These are phyloP conservation scores for Xylaria acuta DNA, from an alignment of 495 filamentous ascomycete species.

Conservation along the genomic window DNA sequence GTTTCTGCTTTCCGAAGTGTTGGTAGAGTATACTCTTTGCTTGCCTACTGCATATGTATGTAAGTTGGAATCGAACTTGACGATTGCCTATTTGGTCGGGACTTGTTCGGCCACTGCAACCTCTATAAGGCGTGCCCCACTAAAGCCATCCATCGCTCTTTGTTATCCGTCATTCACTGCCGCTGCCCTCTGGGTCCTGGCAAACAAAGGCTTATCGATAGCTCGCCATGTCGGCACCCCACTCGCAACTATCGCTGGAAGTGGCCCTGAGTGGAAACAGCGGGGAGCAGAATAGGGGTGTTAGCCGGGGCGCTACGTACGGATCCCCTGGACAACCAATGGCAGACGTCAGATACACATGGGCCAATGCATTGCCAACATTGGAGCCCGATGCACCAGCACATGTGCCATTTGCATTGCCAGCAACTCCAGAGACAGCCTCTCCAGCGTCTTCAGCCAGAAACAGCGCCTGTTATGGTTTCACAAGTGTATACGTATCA, in stretches of 20 bases:
- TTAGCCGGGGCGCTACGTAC: neutral
- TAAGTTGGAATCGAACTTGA: neutral
- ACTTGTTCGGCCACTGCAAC: slow-evolving; percentile 9
- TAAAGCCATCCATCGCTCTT: neutral
- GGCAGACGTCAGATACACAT: slow-evolving; percentile 33
- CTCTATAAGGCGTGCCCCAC: slow-evolving; percentile 18
- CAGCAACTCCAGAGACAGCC: slow-evolving; percentile 10
- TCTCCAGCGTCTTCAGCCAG: slow-evolving; percentile 11
- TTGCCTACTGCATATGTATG: neutral
- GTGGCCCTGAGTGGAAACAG: slow-evolving; percentile 11
- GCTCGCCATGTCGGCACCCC: slow-evolving; percentile 5
- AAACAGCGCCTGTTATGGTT: slow-evolving; percentile 31
- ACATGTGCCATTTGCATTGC: slow-evolving; percentile 2
- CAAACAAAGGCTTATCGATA: slow-evolving; percentile 24
- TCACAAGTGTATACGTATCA: slow-evolving; percentile 22
- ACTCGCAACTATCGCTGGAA: neutral
- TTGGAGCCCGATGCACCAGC: slow-evolving; percentile 32
- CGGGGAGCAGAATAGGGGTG: slow-evolving; percentile 27
- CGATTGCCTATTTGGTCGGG: slow-evolving; percentile 13
- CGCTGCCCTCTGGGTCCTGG: neutral
- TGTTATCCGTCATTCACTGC: neutral
- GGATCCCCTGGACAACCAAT: slow-evolving; percentile 43
- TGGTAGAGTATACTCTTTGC: neutral
- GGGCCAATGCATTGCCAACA: slow-evolving; percentile 32
- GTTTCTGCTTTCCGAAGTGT: neutral